Evolutionary conservation across 2,329 filamentous ascomycete species (phyloP), one percentile per base, ranked within the genome.

Genomic region (Chrysoporthe puriensis): DNA sequence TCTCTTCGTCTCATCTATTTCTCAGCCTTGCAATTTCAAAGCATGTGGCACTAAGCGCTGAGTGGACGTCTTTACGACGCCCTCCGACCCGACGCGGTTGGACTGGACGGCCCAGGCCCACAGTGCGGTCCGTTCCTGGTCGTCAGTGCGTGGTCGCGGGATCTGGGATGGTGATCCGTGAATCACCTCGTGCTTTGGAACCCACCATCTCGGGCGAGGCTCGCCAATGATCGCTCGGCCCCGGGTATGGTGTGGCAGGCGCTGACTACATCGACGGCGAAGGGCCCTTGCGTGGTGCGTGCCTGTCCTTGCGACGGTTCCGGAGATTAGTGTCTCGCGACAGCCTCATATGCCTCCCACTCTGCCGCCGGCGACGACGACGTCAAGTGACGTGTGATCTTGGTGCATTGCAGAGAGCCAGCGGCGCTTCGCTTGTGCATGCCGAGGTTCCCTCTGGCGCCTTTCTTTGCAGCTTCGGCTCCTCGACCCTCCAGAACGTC

Each of bases 11-110:
- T 54, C 61, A 63, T 58, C 59, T 58, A 60, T 44, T 32, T 59
- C 58, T 69, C 68, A 67, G 68, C 68, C 68, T 69, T 67, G 68
- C 61, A 61, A 62, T 63, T n/a, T 43, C 42, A 58, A 32, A 26
- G 9, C 63, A 11, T 62, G 21, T 14, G 40, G 26, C 44, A 36
- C 8, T 36, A 57, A 34, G 42, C 36, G 44, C 62, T 48, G 43
- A 67, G 52, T 69, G 62, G 68, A 36, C 59, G 36, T 52, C 7
- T 46, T 58, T 62, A 64, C 65, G 57, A 62, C 61, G 32, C 18
- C 16, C 32, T 26, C 26, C 50, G 32, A 40, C 34, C 34, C 16
- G 50, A 44, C n/a, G 62, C 42, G 8, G 54, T 59, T 34, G 32
- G 43, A 60, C 32, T 48, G 43, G 43, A 26, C 43, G 14, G 16